These are phyloP conservation scores for Aspergillus sclerotiicarbonarius DNA, from an alignment of 495 filamentous ascomycete species.

Conservation along the genomic window DNA sequence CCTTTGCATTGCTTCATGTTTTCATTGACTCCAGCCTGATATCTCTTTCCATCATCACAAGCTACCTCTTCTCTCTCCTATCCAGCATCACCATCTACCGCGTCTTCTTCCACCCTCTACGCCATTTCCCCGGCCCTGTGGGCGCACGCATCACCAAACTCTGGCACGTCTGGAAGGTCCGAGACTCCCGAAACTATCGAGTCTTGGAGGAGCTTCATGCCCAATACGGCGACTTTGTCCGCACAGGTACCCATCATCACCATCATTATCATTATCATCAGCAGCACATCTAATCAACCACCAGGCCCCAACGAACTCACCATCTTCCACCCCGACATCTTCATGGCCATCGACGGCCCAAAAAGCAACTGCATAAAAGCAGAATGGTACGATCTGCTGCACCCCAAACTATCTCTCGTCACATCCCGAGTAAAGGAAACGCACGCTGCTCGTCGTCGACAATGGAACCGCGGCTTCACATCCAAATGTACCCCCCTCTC, in stretches of 20 bases:
- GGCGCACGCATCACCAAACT: slow-evolving; percentile 42
- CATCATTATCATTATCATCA: slow-evolving; percentile 1
- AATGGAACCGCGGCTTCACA: slow-evolving; percentile 38
- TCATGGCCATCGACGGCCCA: slow-evolving; percentile 31
- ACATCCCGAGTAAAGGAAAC: slow-evolving; percentile 31
- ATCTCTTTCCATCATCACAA: background rate
- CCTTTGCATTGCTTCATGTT: slow-evolving; percentile 8
- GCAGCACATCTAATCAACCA: background rate
- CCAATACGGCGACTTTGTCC: slow-evolving; percentile 40
- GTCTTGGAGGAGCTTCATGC: slow-evolving; percentile 28
- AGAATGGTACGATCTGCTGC: slow-evolving; percentile 45
- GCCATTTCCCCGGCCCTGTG: slow-evolving; percentile 43
- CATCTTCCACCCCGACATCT: slow-evolving; percentile 30
- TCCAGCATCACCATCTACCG: slow-evolving; percentile 47
- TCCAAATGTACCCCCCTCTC: slow-evolving; percentile 21
- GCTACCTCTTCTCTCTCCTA: slow-evolving; percentile 23
- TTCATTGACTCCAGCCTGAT: background rate
- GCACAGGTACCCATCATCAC: slow-evolving; percentile 37
- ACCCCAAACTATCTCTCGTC: slow-evolving; percentile 36
- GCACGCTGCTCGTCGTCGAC: slow-evolving; percentile 31
- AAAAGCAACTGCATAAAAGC: slow-evolving; percentile 32
- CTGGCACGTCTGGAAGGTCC: slow-evolving; percentile 40
- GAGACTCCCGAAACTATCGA: slow-evolving; percentile 32
- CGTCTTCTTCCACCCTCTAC: slow-evolving; percentile 39
- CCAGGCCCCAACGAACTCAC: slow-evolving; percentile 38